Evolutionary conservation across 2,329 filamentous ascomycete genomes (phyloP), one percentile per base, ranked within the genome.

Genomic region (Cladosporium sp.): DNA sequence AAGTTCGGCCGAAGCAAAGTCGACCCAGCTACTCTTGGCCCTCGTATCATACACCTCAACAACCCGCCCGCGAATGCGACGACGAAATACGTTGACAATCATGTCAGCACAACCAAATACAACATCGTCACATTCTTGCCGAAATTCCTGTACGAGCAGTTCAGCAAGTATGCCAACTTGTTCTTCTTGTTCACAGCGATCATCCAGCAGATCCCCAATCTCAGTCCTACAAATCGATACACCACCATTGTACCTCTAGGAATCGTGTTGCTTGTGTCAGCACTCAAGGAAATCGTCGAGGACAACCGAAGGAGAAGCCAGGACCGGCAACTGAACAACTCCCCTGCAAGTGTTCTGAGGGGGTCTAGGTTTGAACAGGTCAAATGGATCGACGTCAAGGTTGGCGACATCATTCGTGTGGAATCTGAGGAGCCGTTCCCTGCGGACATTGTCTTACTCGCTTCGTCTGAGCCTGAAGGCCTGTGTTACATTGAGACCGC

Each of bases 401-500:
- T 98, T 2, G 93, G 93, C 59, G 93, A 98, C 67, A 88, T 97
- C 59, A 76, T 98, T 44, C 83, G 91, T 16, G 91, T 98, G 54
- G 85, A 97, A 67, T 96, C 91, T 0, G 95, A 98, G 68, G 85
- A 95, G 67, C 85, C 93, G 0, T 97, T 98, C 66, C 93, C 93
- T 0, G 90, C 93, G 35, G 93, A 98, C 71, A 72, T 98, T 59
- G 89, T 97, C 4, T 77, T 98, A 22, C 76, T 98, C 53, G 91
- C 93, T 8, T 95, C 89, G 65, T 97, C 93, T 6, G 95, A 98
- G 68, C 95, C 93, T 1, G 93, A 98, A 74, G 93, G 93, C 63
- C 75, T 98, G 53, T 98, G 93, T 72, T 98, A 98, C 69, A 97
- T 98, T 66, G 93, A 98, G 73, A 98, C 93, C 2, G 92, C 93